Conservation (phyloP, 805 yeast genomes). For the Spencermartinsiella europaea region DNA sequence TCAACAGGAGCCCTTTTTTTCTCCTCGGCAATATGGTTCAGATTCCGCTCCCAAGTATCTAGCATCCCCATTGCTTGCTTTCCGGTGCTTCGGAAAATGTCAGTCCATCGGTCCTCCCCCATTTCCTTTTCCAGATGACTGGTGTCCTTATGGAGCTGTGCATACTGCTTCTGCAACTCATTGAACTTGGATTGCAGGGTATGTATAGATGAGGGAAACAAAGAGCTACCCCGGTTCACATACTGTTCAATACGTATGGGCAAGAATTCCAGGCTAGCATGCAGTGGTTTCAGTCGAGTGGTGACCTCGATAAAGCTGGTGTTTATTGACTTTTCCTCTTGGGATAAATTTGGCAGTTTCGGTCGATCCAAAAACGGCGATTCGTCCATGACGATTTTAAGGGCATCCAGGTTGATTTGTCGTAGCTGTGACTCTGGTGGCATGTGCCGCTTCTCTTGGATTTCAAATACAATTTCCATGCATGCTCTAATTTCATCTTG, state of each 20-base stretch:
- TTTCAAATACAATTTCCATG: constrained; percentile 17
- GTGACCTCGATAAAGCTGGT: constrained; percentile 15
- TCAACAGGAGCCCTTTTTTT: constrained; percentile 2
- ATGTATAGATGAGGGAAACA: constrained; percentile 20
- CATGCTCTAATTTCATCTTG: constrained; percentile 21
- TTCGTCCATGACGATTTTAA: constrained; percentile 13
- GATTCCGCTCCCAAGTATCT: constrained; percentile 13
- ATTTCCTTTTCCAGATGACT: constrained; percentile 18
- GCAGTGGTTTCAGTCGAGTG: constrained; percentile 19
- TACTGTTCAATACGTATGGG: constrained; percentile 23
- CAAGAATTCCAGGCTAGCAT: constrained; percentile 21
- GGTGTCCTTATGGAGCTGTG: constrained; percentile 14
- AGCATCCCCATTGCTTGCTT: constrained; percentile 16
- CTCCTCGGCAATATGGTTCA: constrained; percentile 7
- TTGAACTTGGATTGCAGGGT: constrained; percentile 14
- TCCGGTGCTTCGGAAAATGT: constrained; percentile 18
- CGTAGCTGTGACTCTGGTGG: neutral
- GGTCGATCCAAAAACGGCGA: constrained; percentile 15
- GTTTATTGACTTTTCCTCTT: constrained; percentile 17
- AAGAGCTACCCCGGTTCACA: constrained; percentile 11
- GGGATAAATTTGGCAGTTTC: constrained; percentile 17
- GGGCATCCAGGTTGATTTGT: constrained; percentile 3
- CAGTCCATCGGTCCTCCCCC: constrained; percentile 20
- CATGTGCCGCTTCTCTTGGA: constrained; percentile 18
- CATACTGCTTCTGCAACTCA: constrained; percentile 16